Evolutionary conservation across 257 asterid genomes (phyloP).

Genomic region (Anisodus acutangulus): DNA sequence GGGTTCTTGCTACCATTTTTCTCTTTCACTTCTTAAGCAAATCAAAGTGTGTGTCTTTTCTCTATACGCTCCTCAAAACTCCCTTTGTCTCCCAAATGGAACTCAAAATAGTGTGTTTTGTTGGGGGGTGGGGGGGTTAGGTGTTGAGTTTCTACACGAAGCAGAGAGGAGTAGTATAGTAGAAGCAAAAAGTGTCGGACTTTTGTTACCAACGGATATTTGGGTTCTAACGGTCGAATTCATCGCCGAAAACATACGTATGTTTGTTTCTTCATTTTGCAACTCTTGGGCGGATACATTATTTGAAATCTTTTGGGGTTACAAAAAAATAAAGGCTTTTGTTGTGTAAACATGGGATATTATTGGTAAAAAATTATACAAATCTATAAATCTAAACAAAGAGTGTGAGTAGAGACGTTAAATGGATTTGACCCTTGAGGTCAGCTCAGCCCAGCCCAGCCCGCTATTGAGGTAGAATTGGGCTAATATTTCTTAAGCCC

Average conservation of each 20-base stretch:
- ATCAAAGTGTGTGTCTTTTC: conserved; percentile 9
- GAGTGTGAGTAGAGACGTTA: too few relatives aligned
- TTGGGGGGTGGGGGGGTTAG: background rate
- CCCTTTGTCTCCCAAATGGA: conserved; percentile 28
- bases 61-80: conserved; percentile 31
- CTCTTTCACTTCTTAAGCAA: background rate
- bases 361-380: too few relatives aligned
- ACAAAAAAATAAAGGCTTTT: background rate
- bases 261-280: background rate
- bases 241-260: background rate
- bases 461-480: too few relatives aligned
- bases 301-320: background rate
- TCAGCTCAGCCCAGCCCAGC: too few relatives aligned
- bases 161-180: background rate
- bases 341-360: background rate
- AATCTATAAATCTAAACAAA: too few relatives aligned
- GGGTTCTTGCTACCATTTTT: conserved; percentile 89
- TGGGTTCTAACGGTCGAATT: conserved; percentile 31
- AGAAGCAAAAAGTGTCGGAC: conserved; percentile 26
- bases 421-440: too few relatives aligned
- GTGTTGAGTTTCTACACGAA: conserved; percentile 20
- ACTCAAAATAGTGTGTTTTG: conserved; percentile 33
- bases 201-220: conserved; percentile 30
- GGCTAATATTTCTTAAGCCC: too few relatives aligned
- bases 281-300: background rate